Evolutionary conservation across 169 alveolate species (phyloP).

Genomic region (Cyclospora cayetanensis): DNA sequence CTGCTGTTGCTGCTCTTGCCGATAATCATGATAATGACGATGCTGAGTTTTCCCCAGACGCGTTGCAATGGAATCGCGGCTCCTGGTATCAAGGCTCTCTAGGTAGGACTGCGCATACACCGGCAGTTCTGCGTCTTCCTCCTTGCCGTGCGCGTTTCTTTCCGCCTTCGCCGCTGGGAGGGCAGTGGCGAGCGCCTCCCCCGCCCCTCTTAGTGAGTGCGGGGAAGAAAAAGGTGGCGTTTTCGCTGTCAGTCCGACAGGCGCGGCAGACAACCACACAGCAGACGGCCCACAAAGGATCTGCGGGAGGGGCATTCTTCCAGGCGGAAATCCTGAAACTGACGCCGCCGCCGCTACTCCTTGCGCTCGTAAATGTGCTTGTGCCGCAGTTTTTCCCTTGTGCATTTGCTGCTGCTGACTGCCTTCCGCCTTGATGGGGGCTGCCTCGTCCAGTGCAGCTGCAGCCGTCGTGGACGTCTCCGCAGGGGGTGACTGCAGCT

Average conservation of each 20-base stretch:
- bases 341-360: background rate
- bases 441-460: background rate
- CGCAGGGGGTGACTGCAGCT: background rate
- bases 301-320: constrained; percentile 18
- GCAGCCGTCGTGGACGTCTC: background rate
- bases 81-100: background rate
- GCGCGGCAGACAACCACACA: constrained; percentile 3
- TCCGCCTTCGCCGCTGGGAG: background rate
- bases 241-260: too few species aligned
- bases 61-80: background rate
- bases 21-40: too few species aligned
- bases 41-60: background rate
- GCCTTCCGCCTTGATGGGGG: background rate
- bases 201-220: too few species aligned
- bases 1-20: background rate
- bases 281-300: background rate
- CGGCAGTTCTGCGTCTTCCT: background rate
- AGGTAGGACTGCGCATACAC: background rate
- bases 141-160: background rate
- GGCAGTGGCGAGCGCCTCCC: too few species aligned
- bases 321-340: background rate
- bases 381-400: too few species aligned
- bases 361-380: background rate
- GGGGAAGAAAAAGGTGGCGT: too few species aligned
- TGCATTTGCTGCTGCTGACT: constrained; percentile 22